Percentiles rank a stretch among this genome's conserved stretches.
phyloP scores from a whole-genome alignment of 2,329 filamentous ascomycete genomes.

The Microdochium trichocladiopsis region DNA sequence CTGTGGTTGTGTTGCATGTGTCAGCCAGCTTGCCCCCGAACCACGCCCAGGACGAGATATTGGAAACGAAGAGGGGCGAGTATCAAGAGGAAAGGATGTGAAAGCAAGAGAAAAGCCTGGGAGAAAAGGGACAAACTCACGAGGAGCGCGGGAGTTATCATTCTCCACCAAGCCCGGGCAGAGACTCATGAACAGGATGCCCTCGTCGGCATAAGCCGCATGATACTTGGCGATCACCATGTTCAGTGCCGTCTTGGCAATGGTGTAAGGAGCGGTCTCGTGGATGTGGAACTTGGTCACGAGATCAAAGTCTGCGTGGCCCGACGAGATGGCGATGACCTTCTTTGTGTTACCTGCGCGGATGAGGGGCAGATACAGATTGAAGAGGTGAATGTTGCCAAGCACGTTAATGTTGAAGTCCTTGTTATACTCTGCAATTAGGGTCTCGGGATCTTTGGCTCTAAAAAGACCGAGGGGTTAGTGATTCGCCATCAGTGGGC shows the following conservation, averaged over 20 bases:
- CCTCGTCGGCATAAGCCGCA: conserved; percentile 38
- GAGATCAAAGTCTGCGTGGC: conserved; percentile 44
- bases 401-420: too few species aligned
- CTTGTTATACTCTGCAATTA: too few species aligned
- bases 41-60: too few species aligned
- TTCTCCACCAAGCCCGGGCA: conserved; percentile 43
- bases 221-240: conserved; percentile 43
- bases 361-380: too few species aligned
- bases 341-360: conserved; percentile 39
- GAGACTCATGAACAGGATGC: conserved; percentile 43
- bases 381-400: too few species aligned
- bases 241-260: conserved; percentile 30
- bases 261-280: conserved; percentile 24
- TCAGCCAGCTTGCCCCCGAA: too few species aligned
- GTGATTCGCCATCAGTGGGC: too few species aligned
- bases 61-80: too few species aligned
- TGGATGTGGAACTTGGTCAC: conserved; percentile 18
- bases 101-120: not conserved
- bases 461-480: too few species aligned
- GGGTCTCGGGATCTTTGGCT: too few species aligned
- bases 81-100: too few species aligned
- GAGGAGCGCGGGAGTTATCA: not conserved
- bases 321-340: conserved; percentile 41
- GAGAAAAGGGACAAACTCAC: not conserved
- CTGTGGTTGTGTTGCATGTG: too few species aligned